Conservation (phyloP, 1,139 yeast genomes). For the Yamadazyma triangularis region DNA sequence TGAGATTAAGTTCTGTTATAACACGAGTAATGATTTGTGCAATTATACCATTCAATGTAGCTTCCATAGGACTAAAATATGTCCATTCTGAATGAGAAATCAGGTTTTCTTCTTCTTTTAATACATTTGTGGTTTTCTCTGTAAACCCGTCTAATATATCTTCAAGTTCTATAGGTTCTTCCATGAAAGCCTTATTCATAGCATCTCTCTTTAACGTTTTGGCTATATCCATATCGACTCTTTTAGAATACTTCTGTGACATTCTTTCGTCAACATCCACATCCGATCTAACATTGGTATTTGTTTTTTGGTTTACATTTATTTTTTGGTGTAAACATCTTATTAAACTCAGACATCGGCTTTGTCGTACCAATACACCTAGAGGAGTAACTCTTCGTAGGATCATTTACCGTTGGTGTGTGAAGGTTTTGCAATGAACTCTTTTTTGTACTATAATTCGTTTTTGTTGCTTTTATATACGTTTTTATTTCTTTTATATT, state of each 20-base stretch:
- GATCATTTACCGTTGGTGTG: too few species aligned
- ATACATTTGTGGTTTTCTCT: background rate
- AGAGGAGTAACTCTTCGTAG: too few species aligned
- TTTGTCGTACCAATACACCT: too few species aligned
- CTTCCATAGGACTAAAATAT: conserved; percentile 10
- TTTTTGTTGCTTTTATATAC: too few species aligned
- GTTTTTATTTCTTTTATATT: too few species aligned
- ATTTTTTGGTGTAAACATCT: too few species aligned
- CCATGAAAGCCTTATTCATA: conserved; percentile 3
- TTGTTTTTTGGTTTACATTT: too few species aligned
- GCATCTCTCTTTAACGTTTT: conserved; percentile 2
- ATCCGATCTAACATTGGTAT: too few species aligned
- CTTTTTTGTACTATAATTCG: too few species aligned
- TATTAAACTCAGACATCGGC: too few species aligned
- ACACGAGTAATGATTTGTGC: conserved; percentile 16
- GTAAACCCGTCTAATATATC: background rate
- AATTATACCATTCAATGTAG: conserved; percentile 6
- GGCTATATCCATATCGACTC: conserved; percentile 6
- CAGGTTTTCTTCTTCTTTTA: too few species aligned
- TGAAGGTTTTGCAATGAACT: too few species aligned
- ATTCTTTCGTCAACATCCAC: background rate
- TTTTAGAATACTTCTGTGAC: conserved; percentile 5
- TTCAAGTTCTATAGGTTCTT: background rate
- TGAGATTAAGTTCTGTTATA: conserved; percentile 22
- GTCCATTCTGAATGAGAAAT: background rate